Evolutionary conservation across 2,329 filamentous ascomycete genomes (phyloP).

Genomic region (Penicillium sp.): DNA sequence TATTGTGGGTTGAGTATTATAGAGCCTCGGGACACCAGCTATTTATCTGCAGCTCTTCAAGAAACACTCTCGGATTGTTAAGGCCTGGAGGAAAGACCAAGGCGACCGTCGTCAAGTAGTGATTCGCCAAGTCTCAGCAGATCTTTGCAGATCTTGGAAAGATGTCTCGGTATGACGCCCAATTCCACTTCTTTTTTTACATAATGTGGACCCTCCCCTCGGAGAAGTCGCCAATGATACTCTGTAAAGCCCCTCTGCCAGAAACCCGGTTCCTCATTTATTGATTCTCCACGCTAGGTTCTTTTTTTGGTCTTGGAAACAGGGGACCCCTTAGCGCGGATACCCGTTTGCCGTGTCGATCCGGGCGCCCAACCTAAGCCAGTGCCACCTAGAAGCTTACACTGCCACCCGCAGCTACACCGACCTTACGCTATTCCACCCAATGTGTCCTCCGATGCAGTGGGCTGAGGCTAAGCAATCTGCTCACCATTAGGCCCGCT

Average conservation of each 20-base stretch:
- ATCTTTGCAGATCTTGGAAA: neutral
- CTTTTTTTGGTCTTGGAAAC: constrained; percentile 1
- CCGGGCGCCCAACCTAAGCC: neutral
- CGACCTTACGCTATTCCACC: neutral
- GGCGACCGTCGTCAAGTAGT: neutral
- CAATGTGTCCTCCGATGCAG: neutral
- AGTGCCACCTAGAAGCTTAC: neutral
- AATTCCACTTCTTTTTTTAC: neutral
- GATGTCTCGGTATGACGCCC: neutral
- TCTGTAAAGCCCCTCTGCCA: neutral
- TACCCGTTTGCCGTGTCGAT: neutral
- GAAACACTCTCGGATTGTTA: neutral
- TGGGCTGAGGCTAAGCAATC: neutral
- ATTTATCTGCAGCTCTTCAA: neutral
- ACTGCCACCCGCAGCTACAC: neutral
- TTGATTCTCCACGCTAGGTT: constrained; percentile 1
- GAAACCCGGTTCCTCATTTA: neutral
- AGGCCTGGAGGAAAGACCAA: neutral
- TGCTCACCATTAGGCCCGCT: neutral
- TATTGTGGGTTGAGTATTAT: neutral
- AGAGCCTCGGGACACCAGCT: neutral
- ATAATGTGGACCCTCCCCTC: neutral
- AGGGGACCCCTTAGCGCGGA: neutral
- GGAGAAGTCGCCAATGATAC: neutral
- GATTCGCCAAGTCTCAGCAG: constrained; percentile 7